Percentiles rank a stretch among this genome's conserved stretches.
Evolutionary conservation across 331 rosid genomes (phyloP).

Genomic region (Telfairia occidentalis): DNA sequence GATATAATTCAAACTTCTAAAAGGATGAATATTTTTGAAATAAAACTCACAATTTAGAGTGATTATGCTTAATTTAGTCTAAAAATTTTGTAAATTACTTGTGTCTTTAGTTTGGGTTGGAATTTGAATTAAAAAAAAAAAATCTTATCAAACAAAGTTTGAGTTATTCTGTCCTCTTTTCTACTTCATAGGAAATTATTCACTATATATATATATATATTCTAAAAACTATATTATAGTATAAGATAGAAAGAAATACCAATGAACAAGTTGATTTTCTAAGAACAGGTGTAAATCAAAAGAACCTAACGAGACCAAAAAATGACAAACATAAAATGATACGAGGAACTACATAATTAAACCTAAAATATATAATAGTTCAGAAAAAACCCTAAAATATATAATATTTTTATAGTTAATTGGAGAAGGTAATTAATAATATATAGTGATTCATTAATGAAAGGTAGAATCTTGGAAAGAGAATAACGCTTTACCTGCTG

Average conservation of each 20-base stretch:
- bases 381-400: neutral
- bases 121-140: too few species aligned
- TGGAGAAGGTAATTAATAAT: neutral
- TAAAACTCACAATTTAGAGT: too few species aligned
- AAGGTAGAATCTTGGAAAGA: neutral
- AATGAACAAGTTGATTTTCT: neutral
- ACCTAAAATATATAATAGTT: neutral
- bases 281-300: neutral
- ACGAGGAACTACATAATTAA: too few species aligned
- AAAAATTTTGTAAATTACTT: too few species aligned
- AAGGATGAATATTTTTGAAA: too few species aligned
- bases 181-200: neutral
- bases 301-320: neutral
- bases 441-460: neutral
- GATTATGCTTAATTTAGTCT: too few species aligned
- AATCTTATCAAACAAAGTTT: neutral
- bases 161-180: neutral
- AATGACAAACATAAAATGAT: neutral
- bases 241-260: too few species aligned
- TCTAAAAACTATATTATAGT: too few species aligned
- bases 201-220: too few species aligned
- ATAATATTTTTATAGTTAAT: neutral
- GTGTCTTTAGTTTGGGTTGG: neutral
- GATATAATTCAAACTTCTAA: too few species aligned
- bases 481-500: slow-evolving; percentile 22